Base-by-base conservation (phyloP, 2,329 filamentous ascomycete species). In the Nothophaeocryptopus gaeumannii region DNA sequence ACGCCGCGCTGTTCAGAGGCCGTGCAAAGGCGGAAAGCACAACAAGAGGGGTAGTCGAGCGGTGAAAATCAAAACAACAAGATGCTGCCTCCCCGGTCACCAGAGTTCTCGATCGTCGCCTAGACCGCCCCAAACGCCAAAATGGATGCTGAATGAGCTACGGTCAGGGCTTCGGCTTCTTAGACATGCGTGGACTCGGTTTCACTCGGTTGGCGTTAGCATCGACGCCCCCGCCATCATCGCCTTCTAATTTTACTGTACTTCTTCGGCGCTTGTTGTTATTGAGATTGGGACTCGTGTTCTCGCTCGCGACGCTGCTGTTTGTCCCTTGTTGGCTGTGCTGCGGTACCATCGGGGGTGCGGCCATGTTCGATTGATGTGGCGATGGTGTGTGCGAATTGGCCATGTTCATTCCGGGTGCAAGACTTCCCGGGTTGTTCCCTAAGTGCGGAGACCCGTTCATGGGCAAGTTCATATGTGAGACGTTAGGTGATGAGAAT, bases 241-340 rank as follows among this genome's bases (percentile, higher is more conserved):
- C 80, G 34, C 69, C 73, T 59, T 83, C 81, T 45, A 77, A 68
- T 65, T 84, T 84, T 49, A 82, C 79, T 11, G 77, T 77, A 65
- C 81, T 84, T 20, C 76, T 68, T 52, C 82, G 72, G 52, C 82
- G 76, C 67, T 85, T 85, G 60, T 76, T 76, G 39, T 84, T 85
- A 59, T 82, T 83, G 45, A 65, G 58, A 29, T 64, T 56, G 2
- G 82, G 82, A 57, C 81, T 84, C 5, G 82, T 83, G 57, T 81
- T 84, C 30, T 80, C 79, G 59, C 79, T 83, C 8, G 77, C 75
- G 56, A 70, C 70, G 13, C 67, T 78, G 65, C 75, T 80, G 55
- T 75, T 79, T n/a, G 76, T 75, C 39, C 76, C 76, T 61, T 78
- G 76, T 55, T 80, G 79, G 61, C 72, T 80, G 63, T 76, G 77